Percentiles rank a stretch among this genome's conserved stretches.
Conservation (phyloP, 2,329 filamentous ascomycete species). For the Trichoderma simmonsii region DNA sequence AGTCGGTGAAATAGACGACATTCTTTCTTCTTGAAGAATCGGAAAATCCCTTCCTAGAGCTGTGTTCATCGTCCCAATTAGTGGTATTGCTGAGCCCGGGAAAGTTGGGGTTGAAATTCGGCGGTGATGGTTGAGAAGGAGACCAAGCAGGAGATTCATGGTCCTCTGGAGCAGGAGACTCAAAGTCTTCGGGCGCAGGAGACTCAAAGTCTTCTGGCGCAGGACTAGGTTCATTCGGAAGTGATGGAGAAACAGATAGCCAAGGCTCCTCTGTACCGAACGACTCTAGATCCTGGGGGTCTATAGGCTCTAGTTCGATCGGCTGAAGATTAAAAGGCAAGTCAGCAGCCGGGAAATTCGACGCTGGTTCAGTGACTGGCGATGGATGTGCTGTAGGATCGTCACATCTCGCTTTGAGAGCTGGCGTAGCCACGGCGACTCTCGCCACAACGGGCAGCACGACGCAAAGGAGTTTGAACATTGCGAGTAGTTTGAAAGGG, state of each 20-base stretch:
- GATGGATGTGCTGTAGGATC: neutral
- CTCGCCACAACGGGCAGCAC: slow-evolving; percentile 28
- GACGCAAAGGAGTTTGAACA: slow-evolving; percentile 26
- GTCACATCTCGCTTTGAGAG: neutral
- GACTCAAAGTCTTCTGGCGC: neutral
- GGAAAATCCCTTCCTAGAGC: neutral
- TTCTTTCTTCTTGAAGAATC: slow-evolving; percentile 30
- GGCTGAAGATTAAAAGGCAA: neutral
- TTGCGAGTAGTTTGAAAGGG: slow-evolving; percentile 8
- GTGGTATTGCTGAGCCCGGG: neutral
- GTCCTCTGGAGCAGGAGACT: neutral
- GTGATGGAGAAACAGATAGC: neutral
- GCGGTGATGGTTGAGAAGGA: neutral
- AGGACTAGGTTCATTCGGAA: neutral
- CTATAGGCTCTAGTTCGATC: neutral
- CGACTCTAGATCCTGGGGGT: too few species aligned
- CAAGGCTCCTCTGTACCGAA: neutral
- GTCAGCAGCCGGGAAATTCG: neutral
- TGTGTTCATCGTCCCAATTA: neutral
- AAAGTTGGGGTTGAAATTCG: neutral
- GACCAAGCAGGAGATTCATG: neutral
- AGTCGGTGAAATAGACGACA: slow-evolving; percentile 54
- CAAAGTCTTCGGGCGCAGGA: neutral
- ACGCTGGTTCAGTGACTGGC: neutral
- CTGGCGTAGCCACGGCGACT: slow-evolving; percentile 23